Base-by-base conservation (phyloP, 1,284 basidiomycete species). In the Cryptococcus wingfieldii region DNA sequence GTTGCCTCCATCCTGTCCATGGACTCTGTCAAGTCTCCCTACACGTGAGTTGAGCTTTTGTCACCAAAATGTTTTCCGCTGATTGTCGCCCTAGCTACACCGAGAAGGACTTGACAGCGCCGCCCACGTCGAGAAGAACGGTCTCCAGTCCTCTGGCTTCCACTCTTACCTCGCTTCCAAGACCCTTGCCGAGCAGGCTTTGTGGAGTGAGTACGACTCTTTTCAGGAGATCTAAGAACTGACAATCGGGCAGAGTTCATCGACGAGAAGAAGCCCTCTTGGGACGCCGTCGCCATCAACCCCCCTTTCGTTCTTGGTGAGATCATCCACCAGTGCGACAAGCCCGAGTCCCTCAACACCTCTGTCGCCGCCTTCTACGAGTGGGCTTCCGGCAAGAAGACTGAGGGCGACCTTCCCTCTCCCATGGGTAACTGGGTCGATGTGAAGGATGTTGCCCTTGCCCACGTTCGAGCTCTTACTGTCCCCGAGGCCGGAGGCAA, bases 131-230 rank as follows among this genome's bases (percentile, higher is more conserved):
- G 79, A 82, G 64, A 74, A 80, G 59, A 79, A 82, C 51, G 84
- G 86, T 7, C 68, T 75, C 43, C 83, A 82, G 66, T 87, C 86
- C 2, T 66, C 72, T 78, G 44, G 82, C 81, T 54, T 61, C 58
- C 48, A 56, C 52, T 56, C 45, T 9, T 66, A 61, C 55, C 48
- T 49, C 31, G 69, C 69, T 6, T 66, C 63, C 54, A 90, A 90
- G 78, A 83, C 82, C 5, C 77, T 89, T 2, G 87, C 88, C 2
- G 88, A 91, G 68, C 67, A 72, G 51, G 74, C 75, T 1, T 71
- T 78, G 2, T 79, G 78, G 78, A 67, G 66, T 70, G 55, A 58
- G 63, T 65, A 9, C 31, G 12, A 34, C 43, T 58, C 37, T 53
- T 52, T 23, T 31, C 38, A 43, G 38, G 49, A 25, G 49, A 59